phyloP scores from a whole-genome alignment of 306 rosid species.

The Acacia confusa region DNA sequence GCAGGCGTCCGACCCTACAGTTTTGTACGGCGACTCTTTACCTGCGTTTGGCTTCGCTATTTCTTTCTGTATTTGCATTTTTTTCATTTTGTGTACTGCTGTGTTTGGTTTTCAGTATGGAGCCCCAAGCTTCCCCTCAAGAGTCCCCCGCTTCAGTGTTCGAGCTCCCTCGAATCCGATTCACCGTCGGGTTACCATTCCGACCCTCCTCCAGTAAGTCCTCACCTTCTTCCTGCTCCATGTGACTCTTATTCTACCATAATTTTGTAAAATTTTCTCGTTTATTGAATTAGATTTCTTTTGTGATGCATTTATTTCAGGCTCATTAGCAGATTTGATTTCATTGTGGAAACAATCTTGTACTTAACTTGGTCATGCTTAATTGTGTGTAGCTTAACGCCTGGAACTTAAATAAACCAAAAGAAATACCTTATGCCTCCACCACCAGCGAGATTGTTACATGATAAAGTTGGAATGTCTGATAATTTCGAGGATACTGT shows the following conservation, averaged over 20 bases:
- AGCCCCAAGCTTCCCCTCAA: slow-evolving; percentile 29
- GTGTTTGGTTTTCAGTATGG: slow-evolving; percentile 24
- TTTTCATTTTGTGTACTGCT: background rate
- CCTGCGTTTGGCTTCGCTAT: background rate
- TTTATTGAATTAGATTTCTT: background rate
- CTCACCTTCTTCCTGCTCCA: background rate
- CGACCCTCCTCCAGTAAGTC: slow-evolving; percentile 41
- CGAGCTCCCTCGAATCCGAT: slow-evolving; percentile 43
- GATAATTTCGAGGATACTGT: background rate
- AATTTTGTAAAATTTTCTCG: background rate
- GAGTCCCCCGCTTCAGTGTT: slow-evolving; percentile 33
- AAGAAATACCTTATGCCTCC: background rate
- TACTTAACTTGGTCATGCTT: background rate
- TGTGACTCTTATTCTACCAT: background rate
- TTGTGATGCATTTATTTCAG: background rate
- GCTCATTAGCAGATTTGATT: background rate
- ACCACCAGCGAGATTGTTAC: background rate
- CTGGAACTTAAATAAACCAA: background rate
- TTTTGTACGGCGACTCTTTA: background rate
- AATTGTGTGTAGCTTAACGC: too few relatives aligned
- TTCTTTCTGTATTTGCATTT: background rate
- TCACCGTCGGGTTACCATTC: slow-evolving; percentile 32
- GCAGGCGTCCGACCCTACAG: background rate
- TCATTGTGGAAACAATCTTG: background rate
- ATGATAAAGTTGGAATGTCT: background rate